These are phyloP conservation scores for Corymbia citriodora DNA, from an alignment of 441 rosid species.

Conservation along the genomic window DNA sequence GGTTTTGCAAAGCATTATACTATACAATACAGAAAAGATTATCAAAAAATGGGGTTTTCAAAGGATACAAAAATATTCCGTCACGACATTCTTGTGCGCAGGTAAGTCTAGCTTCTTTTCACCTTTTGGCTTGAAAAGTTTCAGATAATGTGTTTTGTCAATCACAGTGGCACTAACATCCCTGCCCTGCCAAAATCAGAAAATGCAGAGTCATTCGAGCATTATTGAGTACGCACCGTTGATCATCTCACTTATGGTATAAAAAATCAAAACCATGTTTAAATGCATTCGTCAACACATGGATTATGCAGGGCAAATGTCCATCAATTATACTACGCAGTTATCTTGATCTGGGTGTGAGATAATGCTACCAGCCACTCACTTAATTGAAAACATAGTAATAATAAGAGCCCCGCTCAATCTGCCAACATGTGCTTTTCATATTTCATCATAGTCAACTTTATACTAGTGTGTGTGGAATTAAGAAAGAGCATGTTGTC, in stretches of 20 bases:
- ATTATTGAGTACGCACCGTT: background rate
- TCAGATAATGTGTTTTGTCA: constrained; percentile 18
- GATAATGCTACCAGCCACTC: background rate
- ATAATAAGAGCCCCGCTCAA: background rate
- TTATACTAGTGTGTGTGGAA: background rate
- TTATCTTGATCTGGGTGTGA: background rate
- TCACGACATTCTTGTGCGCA: constrained; percentile 86
- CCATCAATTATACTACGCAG: background rate
- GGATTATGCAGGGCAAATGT: background rate
- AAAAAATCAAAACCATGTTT: background rate
- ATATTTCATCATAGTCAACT: background rate
- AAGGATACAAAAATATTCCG: constrained; percentile 95
- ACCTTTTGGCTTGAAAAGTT: constrained; percentile 38
- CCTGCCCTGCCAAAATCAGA: constrained; percentile 40
- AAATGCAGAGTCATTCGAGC: background rate
- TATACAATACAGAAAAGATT: background rate
- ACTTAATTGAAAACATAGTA: background rate
- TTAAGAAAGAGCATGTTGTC: background rate
- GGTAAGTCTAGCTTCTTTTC: constrained; percentile 80
- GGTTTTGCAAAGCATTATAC: background rate
- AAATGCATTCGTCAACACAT: background rate
- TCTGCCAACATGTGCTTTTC: background rate
- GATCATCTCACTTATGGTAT: background rate
- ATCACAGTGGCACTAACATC: constrained; percentile 15
- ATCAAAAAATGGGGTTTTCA: background rate